phyloP scores from a whole-genome alignment of 202 grass and related monocot species.

The Setaria viridis region DNA sequence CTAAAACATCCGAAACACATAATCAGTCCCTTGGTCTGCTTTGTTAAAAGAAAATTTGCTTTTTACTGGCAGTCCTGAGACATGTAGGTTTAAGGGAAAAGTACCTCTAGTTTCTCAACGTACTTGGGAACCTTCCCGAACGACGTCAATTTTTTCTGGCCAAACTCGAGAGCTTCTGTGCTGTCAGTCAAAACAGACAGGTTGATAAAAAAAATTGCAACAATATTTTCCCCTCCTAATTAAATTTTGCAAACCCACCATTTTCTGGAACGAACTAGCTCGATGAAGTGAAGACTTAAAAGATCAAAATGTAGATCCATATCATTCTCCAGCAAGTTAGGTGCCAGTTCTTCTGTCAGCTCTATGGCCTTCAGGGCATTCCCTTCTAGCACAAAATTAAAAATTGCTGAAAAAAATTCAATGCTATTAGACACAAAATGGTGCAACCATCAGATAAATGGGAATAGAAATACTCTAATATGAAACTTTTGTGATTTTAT shows the following conservation, averaged over 20 bases:
- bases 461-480: constrained; percentile 2
- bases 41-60: not conserved
- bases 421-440: constrained; percentile 43
- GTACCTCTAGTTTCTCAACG: constrained; percentile 94
- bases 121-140: constrained; percentile 84
- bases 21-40: not conserved
- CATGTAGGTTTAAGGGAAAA: constrained; percentile 20
- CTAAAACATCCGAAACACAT: constrained; percentile 18
- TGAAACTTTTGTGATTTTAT: not conserved
- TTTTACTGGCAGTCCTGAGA: not conserved
- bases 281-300: constrained; percentile 94
- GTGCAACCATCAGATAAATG: constrained; percentile 24
- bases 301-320: constrained; percentile 95
- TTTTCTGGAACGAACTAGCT: constrained; percentile 76
- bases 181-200: constrained; percentile 62
- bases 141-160: constrained; percentile 73
- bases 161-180: constrained; percentile 95
- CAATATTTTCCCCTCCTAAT: constrained; percentile 15
- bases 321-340: constrained; percentile 81
- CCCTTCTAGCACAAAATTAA: constrained; percentile 78
- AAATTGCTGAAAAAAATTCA: constrained; percentile 71
- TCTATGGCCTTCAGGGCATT: constrained; percentile 89
- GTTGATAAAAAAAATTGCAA: constrained; percentile 39
- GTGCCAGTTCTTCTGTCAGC: constrained; percentile 83
- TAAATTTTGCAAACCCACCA: constrained; percentile 58